Base-by-base conservation (phyloP, 768 basidiomycete species). In the Xerocomellus chrysenteron region DNA sequence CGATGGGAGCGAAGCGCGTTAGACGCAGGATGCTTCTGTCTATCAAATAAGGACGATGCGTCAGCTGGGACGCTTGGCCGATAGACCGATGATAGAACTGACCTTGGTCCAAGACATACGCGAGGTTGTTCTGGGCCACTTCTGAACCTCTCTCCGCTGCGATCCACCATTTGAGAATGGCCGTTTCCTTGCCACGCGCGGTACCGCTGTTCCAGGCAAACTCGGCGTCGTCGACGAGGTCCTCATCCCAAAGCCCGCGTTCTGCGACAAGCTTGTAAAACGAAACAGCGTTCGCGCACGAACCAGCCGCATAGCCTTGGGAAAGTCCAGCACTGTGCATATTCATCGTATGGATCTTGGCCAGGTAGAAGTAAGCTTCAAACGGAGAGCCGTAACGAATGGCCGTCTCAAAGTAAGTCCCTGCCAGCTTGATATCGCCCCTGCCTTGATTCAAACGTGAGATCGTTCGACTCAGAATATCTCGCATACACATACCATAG, bases 181-280 rank as follows among this genome's bases (percentile, higher is more conserved):
- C 96, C 50, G 83, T 80, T 60, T 93, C 87, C 66, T 85, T 86
- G 33, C 89, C 90, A 43, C 83, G 77, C 40, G 88, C 85, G 2
- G 83, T 82, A 12, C 81, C 83, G 33, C 84, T 80, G 69, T 78
- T 78, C 92, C 92, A 94, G 6, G 80, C 79, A 50, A 76, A 75
- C 63, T 93, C 89, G 5, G 93, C 95, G 41, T 96, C 92, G 36
- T 82, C 79, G 28, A 97, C 67, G 48, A 92, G 79, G 63, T 94
- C 86, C 48, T 92, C 88, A 33, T 83, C 87, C 84, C 90, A 88
- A n/a, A 86, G 80, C 6, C 97, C 97, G 24, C 92, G 85, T 68
- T 99, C 97, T 0, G 91, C 82, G 5, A 94, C 93, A 7, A 91
- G 77, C 71, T 99, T 99, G 78, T 89, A 91, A 77, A 93, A 98